Evolutionary conservation across 768 basidiomycete genomes (phyloP).

Genomic region (Lentinula sp.): DNA sequence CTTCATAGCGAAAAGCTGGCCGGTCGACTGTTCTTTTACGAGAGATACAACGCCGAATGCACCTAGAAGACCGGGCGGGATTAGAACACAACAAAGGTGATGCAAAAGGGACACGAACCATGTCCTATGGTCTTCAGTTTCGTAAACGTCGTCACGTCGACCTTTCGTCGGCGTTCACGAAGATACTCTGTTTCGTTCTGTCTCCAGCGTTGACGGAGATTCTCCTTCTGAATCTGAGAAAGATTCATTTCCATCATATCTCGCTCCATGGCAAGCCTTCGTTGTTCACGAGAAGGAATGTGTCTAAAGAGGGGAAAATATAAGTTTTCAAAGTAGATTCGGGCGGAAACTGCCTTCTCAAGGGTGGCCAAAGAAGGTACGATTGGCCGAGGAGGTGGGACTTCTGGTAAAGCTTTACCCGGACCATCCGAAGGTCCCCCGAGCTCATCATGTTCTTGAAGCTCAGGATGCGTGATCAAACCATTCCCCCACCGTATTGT

Average conservation of each 20-base stretch:
- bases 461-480: slow-evolving; percentile 61
- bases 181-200: slow-evolving; percentile 89
- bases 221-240: slow-evolving; percentile 62
- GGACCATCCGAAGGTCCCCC: slow-evolving; percentile 22
- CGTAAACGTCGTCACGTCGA: slow-evolving; percentile 79
- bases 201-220: slow-evolving; percentile 68
- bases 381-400: slow-evolving; percentile 48
- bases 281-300: slow-evolving; percentile 78
- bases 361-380: slow-evolving; percentile 85
- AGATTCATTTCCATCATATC: slow-evolving; percentile 78
- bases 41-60: slow-evolving; percentile 96
- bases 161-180: slow-evolving; percentile 75
- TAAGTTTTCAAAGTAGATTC: slow-evolving; percentile 91
- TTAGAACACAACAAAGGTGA: slow-evolving; percentile 11
- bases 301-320: slow-evolving; percentile 86
- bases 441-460: slow-evolving; percentile 52
- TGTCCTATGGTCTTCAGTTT: slow-evolving; percentile 94
- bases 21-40: slow-evolving; percentile 75
- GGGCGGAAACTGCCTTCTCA: slow-evolving; percentile 88
- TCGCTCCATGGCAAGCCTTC: slow-evolving; percentile 80
- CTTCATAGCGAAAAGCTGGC: slow-evolving; percentile 92
- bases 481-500: slow-evolving; percentile 55
- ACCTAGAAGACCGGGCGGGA: slow-evolving; percentile 35
- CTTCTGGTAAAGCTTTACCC: slow-evolving; percentile 20
- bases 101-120: slow-evolving; percentile 40